Evolutionary conservation across 352 stramenopile genomes (phyloP).

Genomic region (Pythium aristosporum): DNA sequence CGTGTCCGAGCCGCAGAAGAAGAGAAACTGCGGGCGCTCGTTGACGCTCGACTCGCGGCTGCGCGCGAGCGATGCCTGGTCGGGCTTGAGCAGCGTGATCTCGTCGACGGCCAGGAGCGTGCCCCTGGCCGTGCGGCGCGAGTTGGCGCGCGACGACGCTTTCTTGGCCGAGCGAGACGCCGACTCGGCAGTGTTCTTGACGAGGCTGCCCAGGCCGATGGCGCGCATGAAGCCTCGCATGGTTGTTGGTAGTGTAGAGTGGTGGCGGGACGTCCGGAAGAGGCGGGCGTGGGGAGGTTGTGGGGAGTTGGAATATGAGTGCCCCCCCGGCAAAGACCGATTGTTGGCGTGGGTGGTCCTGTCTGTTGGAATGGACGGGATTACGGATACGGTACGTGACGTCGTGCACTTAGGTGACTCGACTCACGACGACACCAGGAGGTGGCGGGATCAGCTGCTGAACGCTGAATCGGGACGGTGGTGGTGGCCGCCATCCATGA

Average conservation of each 20-base stretch:
- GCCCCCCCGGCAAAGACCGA: neutral
- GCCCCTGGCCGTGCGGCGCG: constrained; percentile 9
- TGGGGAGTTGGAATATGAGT: constrained; percentile 11
- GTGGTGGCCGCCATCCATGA: neutral
- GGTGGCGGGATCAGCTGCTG: neutral
- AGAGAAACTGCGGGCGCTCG: constrained; percentile 68
- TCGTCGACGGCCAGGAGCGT: constrained; percentile 25
- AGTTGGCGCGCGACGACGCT: neutral
- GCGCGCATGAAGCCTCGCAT: constrained; percentile 75
- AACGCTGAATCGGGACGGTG: neutral
- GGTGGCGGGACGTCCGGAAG: neutral
- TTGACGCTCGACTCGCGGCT: constrained; percentile 35
- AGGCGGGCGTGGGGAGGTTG: neutral
- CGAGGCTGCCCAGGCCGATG: constrained; percentile 57
- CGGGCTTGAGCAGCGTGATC: constrained; percentile 18
- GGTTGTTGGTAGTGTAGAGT: constrained; percentile 18
- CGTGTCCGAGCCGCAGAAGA: constrained; percentile 73
- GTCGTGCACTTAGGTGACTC: too few relatives aligned
- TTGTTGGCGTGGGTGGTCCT: too few relatives aligned
- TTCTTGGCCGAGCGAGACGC: constrained; percentile 10
- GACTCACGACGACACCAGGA: neutral
- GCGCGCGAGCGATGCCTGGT: constrained; percentile 4
- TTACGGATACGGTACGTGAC: too few relatives aligned
- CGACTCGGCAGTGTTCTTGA: constrained; percentile 20
- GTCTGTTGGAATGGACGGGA: too few relatives aligned